These are phyloP conservation scores for Serendipita vermifera DNA, from an alignment of 768 basidiomycete genomes.

Conservation along the genomic window DNA sequence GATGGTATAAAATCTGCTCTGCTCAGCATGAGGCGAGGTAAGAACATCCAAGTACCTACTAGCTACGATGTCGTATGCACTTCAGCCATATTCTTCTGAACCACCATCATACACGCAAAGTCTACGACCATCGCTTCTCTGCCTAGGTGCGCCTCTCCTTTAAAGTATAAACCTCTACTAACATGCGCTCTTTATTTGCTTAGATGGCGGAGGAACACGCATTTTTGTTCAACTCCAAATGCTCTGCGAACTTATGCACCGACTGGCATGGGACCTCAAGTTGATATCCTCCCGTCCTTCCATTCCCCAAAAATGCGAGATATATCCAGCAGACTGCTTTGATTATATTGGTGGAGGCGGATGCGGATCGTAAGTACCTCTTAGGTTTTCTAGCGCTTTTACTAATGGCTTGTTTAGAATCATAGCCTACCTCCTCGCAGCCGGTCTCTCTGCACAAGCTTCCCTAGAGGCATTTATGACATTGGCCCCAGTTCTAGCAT, in stretches of 20 bases:
- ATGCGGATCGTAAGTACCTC: not conserved
- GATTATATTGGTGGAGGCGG: conserved; percentile 5
- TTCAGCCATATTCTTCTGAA: too few species aligned
- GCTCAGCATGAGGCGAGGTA: too few species aligned
- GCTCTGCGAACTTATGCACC: conserved; percentile 3
- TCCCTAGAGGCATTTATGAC: not conserved
- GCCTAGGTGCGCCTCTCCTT: not conserved
- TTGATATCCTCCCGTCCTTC: not conserved
- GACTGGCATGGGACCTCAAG: not conserved
- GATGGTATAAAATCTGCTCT: too few species aligned
- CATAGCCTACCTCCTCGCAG: not conserved
- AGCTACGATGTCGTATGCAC: too few species aligned
- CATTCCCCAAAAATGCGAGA: not conserved
- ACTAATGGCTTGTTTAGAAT: not conserved
- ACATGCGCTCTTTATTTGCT: not conserved
- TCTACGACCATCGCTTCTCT: too few species aligned
- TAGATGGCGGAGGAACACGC: conserved; percentile 8
- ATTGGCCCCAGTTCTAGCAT: not conserved
- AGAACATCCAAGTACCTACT: too few species aligned
- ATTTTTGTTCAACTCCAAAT: not conserved
- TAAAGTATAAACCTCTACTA: not conserved
- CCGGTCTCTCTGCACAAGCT: not conserved
- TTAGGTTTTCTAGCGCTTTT: not conserved
- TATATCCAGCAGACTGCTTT: not conserved
- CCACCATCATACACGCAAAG: too few species aligned